Conservation (phyloP, 805 yeast species). For the Starmerella lactis-condensi region DNA sequence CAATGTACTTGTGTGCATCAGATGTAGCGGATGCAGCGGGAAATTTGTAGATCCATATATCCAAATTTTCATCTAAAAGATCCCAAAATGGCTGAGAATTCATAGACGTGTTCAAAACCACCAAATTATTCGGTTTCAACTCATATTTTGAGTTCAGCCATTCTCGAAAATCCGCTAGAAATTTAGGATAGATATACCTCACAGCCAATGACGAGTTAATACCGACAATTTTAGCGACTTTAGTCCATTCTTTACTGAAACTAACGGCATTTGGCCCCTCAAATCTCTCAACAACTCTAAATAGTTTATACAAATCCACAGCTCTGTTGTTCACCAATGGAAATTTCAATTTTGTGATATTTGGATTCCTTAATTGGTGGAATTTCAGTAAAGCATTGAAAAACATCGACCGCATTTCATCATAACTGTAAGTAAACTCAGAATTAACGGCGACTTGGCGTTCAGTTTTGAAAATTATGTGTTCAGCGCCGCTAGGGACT, state of each 20-base stretch:
- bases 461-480: slow-evolving; percentile 3
- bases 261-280: slow-evolving; percentile 57
- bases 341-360: slow-evolving; percentile 24
- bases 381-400: slow-evolving; percentile 9
- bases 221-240: slow-evolving; percentile 56
- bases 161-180: slow-evolving; percentile 6
- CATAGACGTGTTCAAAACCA: neutral
- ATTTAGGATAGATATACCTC: slow-evolving; percentile 6
- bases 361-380: slow-evolving; percentile 2
- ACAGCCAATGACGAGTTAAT: slow-evolving; percentile 7
- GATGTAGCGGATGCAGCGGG: no score
- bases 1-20: no score
- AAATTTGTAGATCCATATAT: no score
- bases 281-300: slow-evolving; percentile 37
- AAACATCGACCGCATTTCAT: slow-evolving; percentile 6
- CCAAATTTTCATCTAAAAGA: no score
- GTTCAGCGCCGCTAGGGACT: slow-evolving; percentile 6
- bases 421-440: neutral
- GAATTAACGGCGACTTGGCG: slow-evolving; percentile 2
- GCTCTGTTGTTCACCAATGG: slow-evolving; percentile 53
- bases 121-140: neutral
- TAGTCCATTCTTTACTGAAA: slow-evolving; percentile 57
- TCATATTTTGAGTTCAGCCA: slow-evolving; percentile 4
- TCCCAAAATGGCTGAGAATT: no score
- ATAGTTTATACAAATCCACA: slow-evolving; percentile 43